Evolutionary conservation across 2,329 filamentous ascomycete species (phyloP).

Genomic region (Teratosphaeria epicoccoides): DNA sequence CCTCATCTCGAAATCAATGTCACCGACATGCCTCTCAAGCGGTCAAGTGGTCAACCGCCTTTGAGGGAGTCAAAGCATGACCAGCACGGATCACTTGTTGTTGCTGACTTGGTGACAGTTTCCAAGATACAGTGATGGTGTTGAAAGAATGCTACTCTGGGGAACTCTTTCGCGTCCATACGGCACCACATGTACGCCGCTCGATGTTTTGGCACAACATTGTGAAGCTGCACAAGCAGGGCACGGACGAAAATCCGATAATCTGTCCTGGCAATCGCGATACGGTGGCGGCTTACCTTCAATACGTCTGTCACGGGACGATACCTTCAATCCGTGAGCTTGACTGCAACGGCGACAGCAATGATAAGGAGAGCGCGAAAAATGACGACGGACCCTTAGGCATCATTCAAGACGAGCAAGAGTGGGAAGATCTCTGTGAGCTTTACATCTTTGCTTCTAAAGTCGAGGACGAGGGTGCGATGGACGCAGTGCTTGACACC

Average conservation of each 20-base stretch:
- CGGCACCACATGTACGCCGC: neutral
- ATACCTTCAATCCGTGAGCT: neutral
- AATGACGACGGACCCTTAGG: neutral
- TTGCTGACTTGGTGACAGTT: neutral
- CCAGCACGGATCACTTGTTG: neutral
- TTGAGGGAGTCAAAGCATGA: neutral
- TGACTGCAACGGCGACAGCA: neutral
- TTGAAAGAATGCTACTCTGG: neutral
- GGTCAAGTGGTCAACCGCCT: neutral
- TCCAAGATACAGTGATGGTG: neutral
- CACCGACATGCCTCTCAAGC: neutral
- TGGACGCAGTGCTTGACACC: neutral
- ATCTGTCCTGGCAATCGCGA: neutral
- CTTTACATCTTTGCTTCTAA: neutral
- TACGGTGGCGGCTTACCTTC: neutral
- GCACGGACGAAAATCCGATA: neutral
- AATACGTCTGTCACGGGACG: neutral
- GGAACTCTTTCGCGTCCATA: neutral
- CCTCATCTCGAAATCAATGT: neutral
- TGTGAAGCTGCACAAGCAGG: neutral
- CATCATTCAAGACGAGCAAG: neutral
- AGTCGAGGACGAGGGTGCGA: neutral
- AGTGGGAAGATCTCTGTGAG: neutral
- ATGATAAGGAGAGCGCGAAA: neutral
- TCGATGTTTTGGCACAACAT: neutral